Percentiles rank a stretch among this genome's conserved stretches.
Evolutionary conservation across 176 grass and related monocot species (phyloP).

Genomic region (Otatea glauca): DNA sequence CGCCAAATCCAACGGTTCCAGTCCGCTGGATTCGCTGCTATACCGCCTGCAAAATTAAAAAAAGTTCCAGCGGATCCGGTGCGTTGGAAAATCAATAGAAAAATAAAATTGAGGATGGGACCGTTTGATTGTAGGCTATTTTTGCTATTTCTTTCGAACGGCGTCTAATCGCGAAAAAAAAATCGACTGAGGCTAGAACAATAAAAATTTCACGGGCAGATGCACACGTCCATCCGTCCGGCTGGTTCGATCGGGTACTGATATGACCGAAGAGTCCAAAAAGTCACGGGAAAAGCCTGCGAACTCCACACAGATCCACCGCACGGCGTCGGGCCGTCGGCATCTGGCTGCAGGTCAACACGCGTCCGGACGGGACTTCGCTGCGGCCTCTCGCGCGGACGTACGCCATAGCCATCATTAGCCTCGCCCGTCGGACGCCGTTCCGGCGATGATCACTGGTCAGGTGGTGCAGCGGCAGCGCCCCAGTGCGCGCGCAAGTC

Average conservation of each 20-base stretch:
- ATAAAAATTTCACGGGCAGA: no score
- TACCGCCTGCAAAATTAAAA: no score
- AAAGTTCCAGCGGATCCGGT: no score
- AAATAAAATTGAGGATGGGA: no score
- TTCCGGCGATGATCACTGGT: constrained; percentile 20
- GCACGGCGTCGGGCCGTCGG: background rate
- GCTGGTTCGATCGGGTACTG: background rate
- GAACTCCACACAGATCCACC: background rate
- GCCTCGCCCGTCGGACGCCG: background rate
- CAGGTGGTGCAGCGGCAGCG: constrained; percentile 2
- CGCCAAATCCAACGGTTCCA: no score
- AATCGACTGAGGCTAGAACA: no score
- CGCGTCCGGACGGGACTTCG: background rate
- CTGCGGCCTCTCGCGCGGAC: background rate
- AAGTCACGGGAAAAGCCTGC: constrained; percentile 1
- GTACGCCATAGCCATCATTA: constrained; percentile 20
- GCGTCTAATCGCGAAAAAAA: no score
- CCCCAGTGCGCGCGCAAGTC: background rate
- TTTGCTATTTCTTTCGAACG: no score
- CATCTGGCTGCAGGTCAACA: constrained; percentile 11
- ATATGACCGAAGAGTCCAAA: constrained; percentile 9
- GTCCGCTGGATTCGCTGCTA: no score
- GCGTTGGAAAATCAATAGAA: no score
- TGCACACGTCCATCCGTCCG: background rate
- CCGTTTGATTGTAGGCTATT: no score